A percentile compares a stretch with the other conserved stretches of the same genome.
phyloP scores from a whole-genome alignment of 2,329 filamentous ascomycete species.

The Ascomycota sp. region DNA sequence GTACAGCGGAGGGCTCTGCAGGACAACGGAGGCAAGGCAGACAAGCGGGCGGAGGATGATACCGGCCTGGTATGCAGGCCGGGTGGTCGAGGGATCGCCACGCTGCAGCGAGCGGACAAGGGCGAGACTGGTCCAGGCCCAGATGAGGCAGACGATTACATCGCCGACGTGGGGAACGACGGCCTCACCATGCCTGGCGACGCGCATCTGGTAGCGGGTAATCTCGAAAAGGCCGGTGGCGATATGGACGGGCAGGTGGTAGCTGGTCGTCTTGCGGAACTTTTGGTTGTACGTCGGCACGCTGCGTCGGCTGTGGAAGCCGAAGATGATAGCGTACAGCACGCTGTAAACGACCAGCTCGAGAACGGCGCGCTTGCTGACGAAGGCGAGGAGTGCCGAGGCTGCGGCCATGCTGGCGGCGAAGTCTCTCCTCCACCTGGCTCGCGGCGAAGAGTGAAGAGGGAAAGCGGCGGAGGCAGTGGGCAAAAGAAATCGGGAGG shows the following conservation, averaged over 20 bases:
- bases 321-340: background rate
- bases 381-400: no score
- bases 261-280: slow-evolving; percentile 1
- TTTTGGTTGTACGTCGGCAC: background rate
- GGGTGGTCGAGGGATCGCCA: slow-evolving; percentile 1
- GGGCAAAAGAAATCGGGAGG: no score
- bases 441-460: no score
- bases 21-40: background rate
- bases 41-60: background rate
- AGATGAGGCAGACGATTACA: background rate
- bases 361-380: no score
- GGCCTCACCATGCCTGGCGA: background rate
- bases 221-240: slow-evolving; percentile 1
- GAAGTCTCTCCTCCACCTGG: no score
- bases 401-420: no score
- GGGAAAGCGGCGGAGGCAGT: no score
- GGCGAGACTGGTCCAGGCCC: background rate
- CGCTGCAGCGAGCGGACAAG: background rate
- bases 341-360: background rate
- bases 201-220: slow-evolving; percentile 1
- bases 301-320: background rate
- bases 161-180: background rate
- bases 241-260: slow-evolving; percentile 1
- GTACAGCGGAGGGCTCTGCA: background rate
- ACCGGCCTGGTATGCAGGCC: background rate